These are phyloP conservation scores for Naegleria lovaniensis DNA, from an alignment of 208 protist genomes.

Conservation along the genomic window DNA sequence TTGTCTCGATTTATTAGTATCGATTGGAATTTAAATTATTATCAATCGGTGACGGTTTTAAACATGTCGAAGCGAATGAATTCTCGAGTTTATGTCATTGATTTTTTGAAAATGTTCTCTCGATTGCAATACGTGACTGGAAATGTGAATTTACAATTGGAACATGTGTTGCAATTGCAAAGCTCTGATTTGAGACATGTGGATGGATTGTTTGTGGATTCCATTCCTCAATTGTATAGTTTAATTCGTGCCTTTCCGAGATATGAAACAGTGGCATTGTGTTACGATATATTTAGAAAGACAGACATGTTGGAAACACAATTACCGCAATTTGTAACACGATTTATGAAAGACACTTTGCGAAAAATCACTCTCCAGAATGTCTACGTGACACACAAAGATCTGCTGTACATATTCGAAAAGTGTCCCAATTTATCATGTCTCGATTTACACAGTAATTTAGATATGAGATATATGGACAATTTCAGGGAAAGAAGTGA, in stretches of 20 bases:
- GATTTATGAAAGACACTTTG: background rate
- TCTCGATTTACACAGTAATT: background rate
- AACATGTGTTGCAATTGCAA: background rate
- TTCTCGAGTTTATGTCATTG: background rate
- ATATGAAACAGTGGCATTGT: background rate
- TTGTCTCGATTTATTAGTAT: background rate
- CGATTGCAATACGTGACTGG: background rate
- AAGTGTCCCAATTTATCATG: background rate
- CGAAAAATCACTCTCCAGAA: background rate
- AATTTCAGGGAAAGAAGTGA: background rate
- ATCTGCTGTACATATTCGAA: background rate
- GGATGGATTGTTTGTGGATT: background rate
- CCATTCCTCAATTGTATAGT: background rate
- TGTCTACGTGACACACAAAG: background rate
- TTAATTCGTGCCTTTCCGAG: background rate
- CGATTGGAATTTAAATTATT: background rate
- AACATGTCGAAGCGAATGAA: background rate
- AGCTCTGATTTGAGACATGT: background rate
- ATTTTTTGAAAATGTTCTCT: background rate
- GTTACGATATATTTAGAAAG: background rate
- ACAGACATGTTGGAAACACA: background rate
- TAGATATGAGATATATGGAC: background rate
- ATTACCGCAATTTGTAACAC: background rate
- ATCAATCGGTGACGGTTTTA: background rate
- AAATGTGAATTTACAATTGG: background rate